A percentile compares a stretch with the other conserved stretches of the same genome.
Evolutionary conservation across 768 basidiomycete genomes (phyloP).

Genomic region (Calocera viscosa): DNA sequence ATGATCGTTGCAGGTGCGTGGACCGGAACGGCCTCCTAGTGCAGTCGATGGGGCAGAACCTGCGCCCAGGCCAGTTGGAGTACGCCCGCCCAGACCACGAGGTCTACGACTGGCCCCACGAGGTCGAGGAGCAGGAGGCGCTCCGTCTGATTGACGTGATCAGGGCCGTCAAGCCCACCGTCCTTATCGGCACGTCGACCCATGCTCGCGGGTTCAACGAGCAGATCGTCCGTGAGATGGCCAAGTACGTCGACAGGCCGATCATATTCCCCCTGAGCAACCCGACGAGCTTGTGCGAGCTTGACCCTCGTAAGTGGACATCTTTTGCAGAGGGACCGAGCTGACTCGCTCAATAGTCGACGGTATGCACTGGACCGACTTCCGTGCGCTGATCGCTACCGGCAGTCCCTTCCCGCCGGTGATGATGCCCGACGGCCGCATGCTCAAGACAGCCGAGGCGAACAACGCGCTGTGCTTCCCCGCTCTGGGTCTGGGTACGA

Average conservation of each 20-base stretch:
- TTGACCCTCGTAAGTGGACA: slow-evolving; percentile 34
- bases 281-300: slow-evolving; percentile 65
- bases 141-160: slow-evolving; percentile 51
- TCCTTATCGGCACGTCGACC: slow-evolving; percentile 76
- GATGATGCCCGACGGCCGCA: slow-evolving; percentile 43
- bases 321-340: neutral
- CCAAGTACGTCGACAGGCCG: slow-evolving; percentile 53
- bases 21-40: slow-evolving; percentile 56
- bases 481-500: slow-evolving; percentile 70
- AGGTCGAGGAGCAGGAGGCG: slow-evolving; percentile 7
- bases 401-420: slow-evolving; percentile 74
- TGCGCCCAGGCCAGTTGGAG: slow-evolving; percentile 34
- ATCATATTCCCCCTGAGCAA: slow-evolving; percentile 79
- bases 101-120: slow-evolving; percentile 16
- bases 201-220: slow-evolving; percentile 64
- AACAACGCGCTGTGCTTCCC: slow-evolving; percentile 77
- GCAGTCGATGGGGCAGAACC: slow-evolving; percentile 31
- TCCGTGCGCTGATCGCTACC: slow-evolving; percentile 67
- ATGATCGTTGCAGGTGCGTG: slow-evolving; percentile 30
- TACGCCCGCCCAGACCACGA: slow-evolving; percentile 37
- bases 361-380: slow-evolving; percentile 65
- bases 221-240: slow-evolving; percentile 57
- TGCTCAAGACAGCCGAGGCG: slow-evolving; percentile 53
- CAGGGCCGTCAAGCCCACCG: slow-evolving; percentile 59
- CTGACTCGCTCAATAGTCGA: slow-evolving; percentile 24